A percentile compares a stretch with the other conserved stretches of the same genome.
Evolutionary conservation across 345 rosid species (phyloP).

Genomic region (Syzygium aqueum): DNA sequence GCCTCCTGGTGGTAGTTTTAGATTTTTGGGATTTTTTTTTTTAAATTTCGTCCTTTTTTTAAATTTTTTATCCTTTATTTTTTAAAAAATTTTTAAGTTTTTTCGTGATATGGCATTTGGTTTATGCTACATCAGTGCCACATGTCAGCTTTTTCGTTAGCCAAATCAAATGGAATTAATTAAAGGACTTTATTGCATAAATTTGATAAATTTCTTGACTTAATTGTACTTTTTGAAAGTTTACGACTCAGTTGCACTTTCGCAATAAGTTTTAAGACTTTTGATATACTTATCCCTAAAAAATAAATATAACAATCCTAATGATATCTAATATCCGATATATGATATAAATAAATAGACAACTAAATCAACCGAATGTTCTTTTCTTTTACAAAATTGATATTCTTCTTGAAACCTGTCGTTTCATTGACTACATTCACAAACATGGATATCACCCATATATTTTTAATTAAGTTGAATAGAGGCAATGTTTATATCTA

Average conservation of each 20-base stretch:
- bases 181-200: fast-evolving
- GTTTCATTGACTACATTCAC: not conserved
- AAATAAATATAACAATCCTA: not conserved
- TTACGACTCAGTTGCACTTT: fast-evolving
- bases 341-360: not conserved
- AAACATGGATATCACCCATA: not conserved
- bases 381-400: not conserved
- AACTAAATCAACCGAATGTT: not conserved
- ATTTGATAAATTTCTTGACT: fast-evolving
- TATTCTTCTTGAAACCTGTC: not conserved
- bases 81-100: not conserved
- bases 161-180: fast-evolving
- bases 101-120: not conserved
- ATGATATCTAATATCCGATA: not conserved
- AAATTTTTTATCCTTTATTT: not conserved
- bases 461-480: not conserved
- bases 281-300: not conserved
- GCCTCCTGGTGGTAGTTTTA: not conserved
- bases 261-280: fast-evolving
- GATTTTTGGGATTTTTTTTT: not conserved
- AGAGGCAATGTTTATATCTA: not conserved
- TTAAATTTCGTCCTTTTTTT: fast-evolving
- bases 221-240: fast-evolving
- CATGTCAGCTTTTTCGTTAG: not conserved
- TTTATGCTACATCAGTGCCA: fast-evolving